Percentiles rank a stretch among this genome's conserved stretches.
phyloP scores from a whole-genome alignment of 2,329 filamentous ascomycete genomes.

The Cordyceps pruinosa region DNA sequence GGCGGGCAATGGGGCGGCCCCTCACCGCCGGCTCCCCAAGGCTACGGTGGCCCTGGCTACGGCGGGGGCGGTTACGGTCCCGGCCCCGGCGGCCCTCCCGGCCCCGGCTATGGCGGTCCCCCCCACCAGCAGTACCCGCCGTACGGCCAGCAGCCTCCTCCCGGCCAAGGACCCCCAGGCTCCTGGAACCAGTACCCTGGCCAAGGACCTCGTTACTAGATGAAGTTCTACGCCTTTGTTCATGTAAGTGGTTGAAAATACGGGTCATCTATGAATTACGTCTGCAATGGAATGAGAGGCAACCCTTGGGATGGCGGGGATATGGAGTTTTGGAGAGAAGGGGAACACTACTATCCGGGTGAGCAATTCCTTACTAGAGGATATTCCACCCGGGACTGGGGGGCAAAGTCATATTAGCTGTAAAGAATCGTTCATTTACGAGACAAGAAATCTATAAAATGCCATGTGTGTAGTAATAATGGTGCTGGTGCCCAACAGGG shows the following conservation, averaged over 20 bases:
- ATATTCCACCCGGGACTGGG: too few species aligned
- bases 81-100: constrained; percentile 9
- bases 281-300: not conserved
- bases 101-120: constrained; percentile 4
- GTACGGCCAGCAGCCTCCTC: constrained; percentile 19
- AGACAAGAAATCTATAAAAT: not conserved
- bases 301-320: not conserved
- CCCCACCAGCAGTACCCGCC: constrained; percentile 20
- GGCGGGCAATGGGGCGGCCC: constrained; percentile 17
- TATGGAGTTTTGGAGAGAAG: not conserved
- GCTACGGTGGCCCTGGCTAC: constrained; percentile 20
- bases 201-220: constrained; percentile 28
- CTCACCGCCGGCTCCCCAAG: constrained; percentile 18
- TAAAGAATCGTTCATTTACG: not conserved
- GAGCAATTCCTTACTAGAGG: not conserved
- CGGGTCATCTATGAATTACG: not conserved
- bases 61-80: constrained; percentile 13
- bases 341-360: not conserved
- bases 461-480: not conserved
- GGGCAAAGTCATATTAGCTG: not conserved
- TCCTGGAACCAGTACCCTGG: constrained; percentile 34
- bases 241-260: not conserved
- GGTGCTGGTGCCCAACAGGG: not conserved
- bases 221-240: not conserved
- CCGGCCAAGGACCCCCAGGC: constrained; percentile 19